Evolutionary conservation across 2,329 filamentous ascomycete genomes (phyloP), one percentile per base, ranked within the genome.

Genomic region (Scedosporium dehoogii): DNA sequence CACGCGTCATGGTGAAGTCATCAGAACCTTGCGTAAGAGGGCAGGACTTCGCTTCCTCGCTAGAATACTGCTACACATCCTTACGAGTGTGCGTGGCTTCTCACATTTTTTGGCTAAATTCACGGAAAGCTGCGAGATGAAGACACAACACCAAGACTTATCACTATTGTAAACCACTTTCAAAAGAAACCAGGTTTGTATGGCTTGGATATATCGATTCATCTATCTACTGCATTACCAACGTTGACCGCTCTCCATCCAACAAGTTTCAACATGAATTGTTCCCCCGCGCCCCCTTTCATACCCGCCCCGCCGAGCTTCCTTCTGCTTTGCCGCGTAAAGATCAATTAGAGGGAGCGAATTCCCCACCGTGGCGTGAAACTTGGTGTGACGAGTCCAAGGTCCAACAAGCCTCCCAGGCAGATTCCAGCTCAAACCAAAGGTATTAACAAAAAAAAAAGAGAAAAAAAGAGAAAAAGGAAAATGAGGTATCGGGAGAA

Each of bases 371-470:
- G n/a, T 48, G 5, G 44, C 16, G 4, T 48, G 44, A 48, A 48
- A 48, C 44, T 18, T 48, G 44, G 44, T 21, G 55, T 29, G 55
- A 57, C 55, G 29, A 57, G 29, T n/a, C 48, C 18, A 53, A 53
- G 27, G 9, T 59, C 25, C 2, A 38, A 38, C 10, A 38, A 2
- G 14, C 10, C 33, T 38, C 33, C 10, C 9, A 33, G 62, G 59
- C 25, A 48, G 23, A 38, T 41, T 29, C 18, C 23, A 27, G 27
- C 59, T 51, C 14, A 23, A 58, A 57, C 33, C 41, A 55, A 55
- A 62, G 25, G 48, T 63, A 46, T 44, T 41, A 60, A 51, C 16
- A 46, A 18, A 63, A 60, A 23, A 23, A 61, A 25, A 55, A 42
- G 33, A 33, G 21, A 23, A 61, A 25, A 55, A 42, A 46, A 33